These are phyloP conservation scores for Collybia sordida DNA, from an alignment of 768 basidiomycete species.

Conservation along the genomic window DNA sequence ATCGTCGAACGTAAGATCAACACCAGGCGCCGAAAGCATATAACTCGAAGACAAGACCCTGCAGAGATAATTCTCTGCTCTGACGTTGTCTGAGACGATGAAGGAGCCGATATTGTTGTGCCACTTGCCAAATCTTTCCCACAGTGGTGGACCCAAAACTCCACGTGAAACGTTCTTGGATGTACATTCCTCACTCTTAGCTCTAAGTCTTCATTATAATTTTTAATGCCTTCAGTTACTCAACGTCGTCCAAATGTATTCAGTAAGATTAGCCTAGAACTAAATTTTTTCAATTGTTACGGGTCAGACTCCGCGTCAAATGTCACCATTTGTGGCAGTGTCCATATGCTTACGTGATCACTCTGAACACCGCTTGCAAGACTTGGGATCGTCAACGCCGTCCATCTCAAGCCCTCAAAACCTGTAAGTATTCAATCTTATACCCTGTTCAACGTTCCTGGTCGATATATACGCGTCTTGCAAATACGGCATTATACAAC, in stretches of 20 bases:
- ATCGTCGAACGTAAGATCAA: constrained; percentile 67
- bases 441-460: constrained; percentile 15
- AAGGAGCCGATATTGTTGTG: constrained; percentile 1
- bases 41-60: constrained; percentile 15
- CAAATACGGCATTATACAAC: constrained; percentile 12
- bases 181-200: background rate
- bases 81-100: constrained; percentile 8
- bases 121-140: background rate
- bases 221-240: too few species aligned
- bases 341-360: constrained; percentile 29
- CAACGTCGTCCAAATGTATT: too few species aligned
- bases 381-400: constrained; percentile 34
- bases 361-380: constrained; percentile 9
- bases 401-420: constrained; percentile 50
- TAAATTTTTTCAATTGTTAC: too few species aligned
- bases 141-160: constrained; percentile 1
- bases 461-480: constrained; percentile 8
- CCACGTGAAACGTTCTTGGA: background rate
- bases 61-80: constrained; percentile 3
- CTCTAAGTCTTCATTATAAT: background rate
- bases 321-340: constrained; percentile 5
- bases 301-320: too few species aligned
- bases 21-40: constrained; percentile 61
- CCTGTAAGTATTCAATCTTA: constrained; percentile 46
- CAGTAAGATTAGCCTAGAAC: too few species aligned